Base-by-base conservation (phyloP, 345 rosid species). In the Combretum micranthum region DNA sequence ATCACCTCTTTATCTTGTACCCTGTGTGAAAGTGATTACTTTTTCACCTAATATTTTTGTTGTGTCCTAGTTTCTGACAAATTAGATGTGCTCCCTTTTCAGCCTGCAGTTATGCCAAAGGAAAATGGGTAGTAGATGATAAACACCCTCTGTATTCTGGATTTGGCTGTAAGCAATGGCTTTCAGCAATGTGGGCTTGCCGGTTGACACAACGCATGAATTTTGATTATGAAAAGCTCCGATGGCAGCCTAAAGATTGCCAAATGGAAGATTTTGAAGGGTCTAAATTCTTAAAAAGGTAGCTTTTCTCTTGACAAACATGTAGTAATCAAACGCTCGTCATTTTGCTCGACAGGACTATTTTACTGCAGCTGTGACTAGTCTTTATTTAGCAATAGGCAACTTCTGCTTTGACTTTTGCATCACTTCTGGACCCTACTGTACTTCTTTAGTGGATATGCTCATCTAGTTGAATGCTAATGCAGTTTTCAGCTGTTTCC, bases 151-250 rank as follows among this genome's bases (percentile, higher is more conserved):
- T 86, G 51, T 92, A 92, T 72, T 86, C 97, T 15, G 98, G 98
- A 53, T 73, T 71, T 61, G 65, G 55, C 50, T 88, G 98, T 73
- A 92, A 88, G 71, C 88, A 76, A 50, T 92, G 97, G 98, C 82
- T 92, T 60, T 87, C 98, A 20, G 57, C 58, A 20, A 88, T 83
- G 97, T 92, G 98, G 98, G 95, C 98, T 18, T 88, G 98, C 70
- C 77, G 84, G 66, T 68, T 86, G 75, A 92, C 81, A 75, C 90
- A 86, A 64, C 93, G 96, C 44, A 78, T 69, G 60, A 94, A 88
- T 70, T 92, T 92, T 69, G 69, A 86, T 50, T 88, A 77, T 49
- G 98, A 92, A 71, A 81, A 58, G 47, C 61, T 84, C 47, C 72
- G 84, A 54, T 92, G 98, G 98, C 93, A 86, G 58, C 90, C 98